phyloP scores from a whole-genome alignment of 2,329 filamentous ascomycete genomes.

The Bipolaris oryzae region DNA sequence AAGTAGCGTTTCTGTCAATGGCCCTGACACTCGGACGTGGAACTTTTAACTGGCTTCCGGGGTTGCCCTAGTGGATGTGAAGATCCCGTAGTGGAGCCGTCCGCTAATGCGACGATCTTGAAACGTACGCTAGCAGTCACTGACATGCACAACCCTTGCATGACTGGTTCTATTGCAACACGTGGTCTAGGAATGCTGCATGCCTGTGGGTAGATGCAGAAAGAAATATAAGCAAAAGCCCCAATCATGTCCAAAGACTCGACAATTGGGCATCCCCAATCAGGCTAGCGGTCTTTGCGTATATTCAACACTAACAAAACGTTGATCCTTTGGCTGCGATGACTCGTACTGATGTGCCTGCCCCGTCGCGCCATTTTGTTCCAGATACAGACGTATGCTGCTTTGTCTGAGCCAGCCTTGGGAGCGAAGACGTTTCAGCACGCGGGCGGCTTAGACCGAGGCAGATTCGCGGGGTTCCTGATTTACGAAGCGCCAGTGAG shows the following conservation, averaged over 20 bases:
- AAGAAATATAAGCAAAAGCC: background rate
- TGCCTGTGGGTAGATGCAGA: background rate
- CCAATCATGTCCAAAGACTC: background rate
- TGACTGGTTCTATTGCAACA: background rate
- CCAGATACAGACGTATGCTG: background rate
- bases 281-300: too few relatives aligned
- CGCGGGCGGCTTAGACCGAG: background rate
- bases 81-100: constrained; percentile 9
- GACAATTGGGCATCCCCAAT: too few relatives aligned
- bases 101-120: constrained; percentile 17
- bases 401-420: background rate
- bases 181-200: background rate
- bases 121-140: constrained; percentile 9
- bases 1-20: background rate
- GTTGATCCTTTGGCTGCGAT: background rate
- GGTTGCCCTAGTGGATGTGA: constrained; percentile 9
- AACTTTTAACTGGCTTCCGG: background rate
- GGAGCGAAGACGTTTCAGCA: background rate
- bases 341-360: background rate
- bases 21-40: background rate
- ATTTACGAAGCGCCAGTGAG: background rate
- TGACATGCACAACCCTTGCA: background rate
- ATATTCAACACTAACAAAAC: background rate
- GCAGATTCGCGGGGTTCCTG: too few relatives aligned
- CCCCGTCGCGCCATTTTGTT: background rate